Conservation (phyloP, 2,329 filamentous ascomycete species). For the Paracorniculantispora psalliotae region DNA sequence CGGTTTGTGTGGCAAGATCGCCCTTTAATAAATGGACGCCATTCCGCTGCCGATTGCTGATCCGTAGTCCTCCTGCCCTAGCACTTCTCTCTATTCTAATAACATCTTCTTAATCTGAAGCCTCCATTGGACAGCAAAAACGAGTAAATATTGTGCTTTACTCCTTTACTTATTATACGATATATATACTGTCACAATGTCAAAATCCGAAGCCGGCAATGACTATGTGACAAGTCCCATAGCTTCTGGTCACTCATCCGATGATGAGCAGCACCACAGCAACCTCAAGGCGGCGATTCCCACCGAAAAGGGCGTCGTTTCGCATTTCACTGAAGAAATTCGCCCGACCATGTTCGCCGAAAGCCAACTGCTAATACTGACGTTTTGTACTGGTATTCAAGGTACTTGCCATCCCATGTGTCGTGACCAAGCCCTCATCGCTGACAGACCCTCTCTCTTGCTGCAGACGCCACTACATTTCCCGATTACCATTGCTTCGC, state of each 20-base stretch:
- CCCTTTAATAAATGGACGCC: background rate
- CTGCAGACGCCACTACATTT: slow-evolving; percentile 51
- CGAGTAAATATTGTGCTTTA: background rate
- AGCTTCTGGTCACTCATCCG: slow-evolving; percentile 4
- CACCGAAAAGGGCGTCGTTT: background rate
- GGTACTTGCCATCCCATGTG: slow-evolving; percentile 23
- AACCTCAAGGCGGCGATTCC: background rate
- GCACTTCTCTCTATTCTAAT: background rate
- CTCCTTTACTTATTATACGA: background rate
- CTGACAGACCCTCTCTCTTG: background rate
- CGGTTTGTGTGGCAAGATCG: slow-evolving; percentile 5
- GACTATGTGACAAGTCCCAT: background rate
- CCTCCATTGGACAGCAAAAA: background rate
- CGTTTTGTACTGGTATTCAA: slow-evolving; percentile 48
- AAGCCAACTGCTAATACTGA: slow-evolving; percentile 41
- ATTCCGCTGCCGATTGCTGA: background rate
- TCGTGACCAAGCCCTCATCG: background rate
- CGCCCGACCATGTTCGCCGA: slow-evolving; percentile 38
- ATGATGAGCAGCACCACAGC: slow-evolving; percentile 1
- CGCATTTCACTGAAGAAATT: slow-evolving; percentile 27
- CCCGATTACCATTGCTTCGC: slow-evolving; percentile 59
- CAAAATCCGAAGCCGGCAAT: background rate
- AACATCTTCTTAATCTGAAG: background rate
- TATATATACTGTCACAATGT: background rate
- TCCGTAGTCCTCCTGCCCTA: background rate